Evolutionary conservation across 1,284 basidiomycete genomes (phyloP).

Genomic region (Melampsora americana): DNA sequence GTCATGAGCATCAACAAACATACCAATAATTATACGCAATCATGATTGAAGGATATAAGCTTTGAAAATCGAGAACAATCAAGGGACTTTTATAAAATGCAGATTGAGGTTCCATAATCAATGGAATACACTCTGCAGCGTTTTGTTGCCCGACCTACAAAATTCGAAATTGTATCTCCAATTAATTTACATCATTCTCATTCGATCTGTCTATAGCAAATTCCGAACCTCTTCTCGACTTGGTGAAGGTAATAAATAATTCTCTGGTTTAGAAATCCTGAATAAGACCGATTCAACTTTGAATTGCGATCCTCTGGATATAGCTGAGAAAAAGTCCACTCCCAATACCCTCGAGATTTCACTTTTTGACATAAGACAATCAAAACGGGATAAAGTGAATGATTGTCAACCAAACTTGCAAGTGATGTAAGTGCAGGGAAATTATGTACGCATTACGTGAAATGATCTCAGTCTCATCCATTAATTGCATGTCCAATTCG

Average conservation of each 20-base stretch:
- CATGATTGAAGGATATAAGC: constrained; percentile 93
- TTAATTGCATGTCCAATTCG: constrained; percentile 68
- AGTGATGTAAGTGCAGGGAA: neutral
- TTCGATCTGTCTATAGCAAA: no score
- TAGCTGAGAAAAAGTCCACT: constrained; percentile 92
- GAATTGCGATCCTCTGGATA: constrained; percentile 91
- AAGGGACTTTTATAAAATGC: constrained; percentile 90
- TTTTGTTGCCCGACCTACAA: constrained; percentile 87
- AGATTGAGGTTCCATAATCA: constrained; percentile 90
- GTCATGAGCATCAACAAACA: constrained; percentile 54
- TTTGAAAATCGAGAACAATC: constrained; percentile 90
- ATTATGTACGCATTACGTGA: constrained; percentile 76
- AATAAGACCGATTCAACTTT: constrained; percentile 99
- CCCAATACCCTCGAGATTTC: constrained; percentile 97
- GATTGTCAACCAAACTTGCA: neutral
- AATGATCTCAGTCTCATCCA: constrained; percentile 74
- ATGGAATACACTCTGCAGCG: constrained; percentile 87
- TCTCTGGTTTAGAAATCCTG: constrained; percentile 94
- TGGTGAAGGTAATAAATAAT: constrained; percentile 80
- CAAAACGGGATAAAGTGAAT: neutral
- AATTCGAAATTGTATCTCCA: constrained; percentile 30
- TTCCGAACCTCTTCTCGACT: constrained; percentile 71
- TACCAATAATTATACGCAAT: constrained; percentile 98
- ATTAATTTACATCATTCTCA: neutral
- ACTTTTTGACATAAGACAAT: constrained; percentile 56